Evolutionary conservation across 1,139 yeast species (phyloP).

Genomic region (Candida neerlandica): DNA sequence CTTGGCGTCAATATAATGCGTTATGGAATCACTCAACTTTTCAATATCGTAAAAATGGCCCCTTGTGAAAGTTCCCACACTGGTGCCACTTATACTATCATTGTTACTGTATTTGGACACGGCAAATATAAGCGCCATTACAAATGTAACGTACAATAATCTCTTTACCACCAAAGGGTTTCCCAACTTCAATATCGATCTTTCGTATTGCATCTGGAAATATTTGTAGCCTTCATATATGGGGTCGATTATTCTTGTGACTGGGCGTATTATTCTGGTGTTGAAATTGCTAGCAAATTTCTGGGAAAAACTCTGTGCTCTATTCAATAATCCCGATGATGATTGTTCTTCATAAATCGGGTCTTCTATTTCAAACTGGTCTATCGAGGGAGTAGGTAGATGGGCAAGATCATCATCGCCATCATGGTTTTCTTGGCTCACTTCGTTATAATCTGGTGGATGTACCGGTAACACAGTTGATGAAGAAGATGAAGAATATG

Average conservation of each 20-base stretch:
- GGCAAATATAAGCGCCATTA: conserved; percentile 58
- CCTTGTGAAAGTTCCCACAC: conserved; percentile 38
- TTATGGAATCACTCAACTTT: conserved; percentile 50
- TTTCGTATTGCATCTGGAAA: conserved; percentile 53
- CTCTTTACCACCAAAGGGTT: conserved; percentile 86
- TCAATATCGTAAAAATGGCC: conserved; percentile 68
- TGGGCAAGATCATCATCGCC: neutral
- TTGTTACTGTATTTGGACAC: conserved; percentile 58
- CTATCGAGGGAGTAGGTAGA: conserved; percentile 22
- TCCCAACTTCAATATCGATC: conserved; percentile 63
- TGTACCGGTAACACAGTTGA: conserved; percentile 10
- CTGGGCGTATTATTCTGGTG: conserved; percentile 52
- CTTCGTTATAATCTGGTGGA: conserved; percentile 38
- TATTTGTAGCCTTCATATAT: conserved; percentile 59
- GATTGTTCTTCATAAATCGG: conserved; percentile 19
- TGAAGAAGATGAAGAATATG: conserved; percentile 17
- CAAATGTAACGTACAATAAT: conserved; percentile 65
- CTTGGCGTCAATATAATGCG: conserved; percentile 54
- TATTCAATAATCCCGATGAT: conserved; percentile 22
- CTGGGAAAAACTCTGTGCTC: conserved; percentile 36
- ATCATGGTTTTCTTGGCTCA: conserved; percentile 14
- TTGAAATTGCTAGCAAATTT: conserved; percentile 43
- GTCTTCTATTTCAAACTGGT: conserved; percentile 49
- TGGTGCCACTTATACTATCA: conserved; percentile 46
- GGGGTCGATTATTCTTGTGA: conserved; percentile 64